Conservation (phyloP, 176 grass and related monocot species). For the Thinopyrum elongatum region DNA sequence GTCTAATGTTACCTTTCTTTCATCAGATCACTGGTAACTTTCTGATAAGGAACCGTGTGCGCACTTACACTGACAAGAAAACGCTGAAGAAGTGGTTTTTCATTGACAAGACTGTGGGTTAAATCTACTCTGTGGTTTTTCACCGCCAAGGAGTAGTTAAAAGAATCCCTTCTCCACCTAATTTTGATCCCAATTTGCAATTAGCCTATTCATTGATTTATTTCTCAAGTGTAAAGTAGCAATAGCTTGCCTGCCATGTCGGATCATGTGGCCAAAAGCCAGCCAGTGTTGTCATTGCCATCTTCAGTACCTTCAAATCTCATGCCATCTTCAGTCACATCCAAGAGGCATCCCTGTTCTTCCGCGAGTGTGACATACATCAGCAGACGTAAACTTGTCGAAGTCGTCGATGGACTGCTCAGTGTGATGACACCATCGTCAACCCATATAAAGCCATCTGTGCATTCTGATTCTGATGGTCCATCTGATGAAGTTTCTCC, state of each 20-base stretch:
- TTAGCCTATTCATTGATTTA: not conserved
- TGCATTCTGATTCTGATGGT: slow-evolving; percentile 9
- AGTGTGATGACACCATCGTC: slow-evolving; percentile 49
- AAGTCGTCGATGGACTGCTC: slow-evolving; percentile 45
- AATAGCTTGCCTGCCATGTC: slow-evolving; percentile 42
- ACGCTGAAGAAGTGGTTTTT: slow-evolving; percentile 74
- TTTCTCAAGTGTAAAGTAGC: slow-evolving; percentile 40
- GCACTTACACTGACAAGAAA: slow-evolving; percentile 60
- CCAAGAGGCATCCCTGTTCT: slow-evolving; percentile 35
- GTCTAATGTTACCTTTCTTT: not conserved
- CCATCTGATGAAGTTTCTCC: slow-evolving; percentile 21
- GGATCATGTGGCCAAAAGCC: slow-evolving; percentile 30
- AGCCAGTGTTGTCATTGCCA: slow-evolving; percentile 28
- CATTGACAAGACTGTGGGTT: slow-evolving; percentile 69
- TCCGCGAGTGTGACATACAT: slow-evolving; percentile 21
- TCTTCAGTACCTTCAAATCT: slow-evolving; percentile 21
- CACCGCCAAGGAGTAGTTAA: slow-evolving; percentile 54
- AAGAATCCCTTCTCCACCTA: not conserved
- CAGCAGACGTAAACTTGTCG: slow-evolving; percentile 41
- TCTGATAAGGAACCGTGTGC: slow-evolving; percentile 52
- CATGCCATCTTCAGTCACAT: slow-evolving; percentile 31
- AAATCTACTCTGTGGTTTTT: slow-evolving; percentile 51
- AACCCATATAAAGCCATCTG: slow-evolving; percentile 30
- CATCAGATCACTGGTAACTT: slow-evolving; percentile 32
- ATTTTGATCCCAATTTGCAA: slow-evolving; percentile 7